Percentiles rank a stretch among this genome's conserved stretches.
These are phyloP conservation scores for Thielaviopsis ethacetica DNA, from an alignment of 2,329 filamentous ascomycete species.

Conservation along the genomic window DNA sequence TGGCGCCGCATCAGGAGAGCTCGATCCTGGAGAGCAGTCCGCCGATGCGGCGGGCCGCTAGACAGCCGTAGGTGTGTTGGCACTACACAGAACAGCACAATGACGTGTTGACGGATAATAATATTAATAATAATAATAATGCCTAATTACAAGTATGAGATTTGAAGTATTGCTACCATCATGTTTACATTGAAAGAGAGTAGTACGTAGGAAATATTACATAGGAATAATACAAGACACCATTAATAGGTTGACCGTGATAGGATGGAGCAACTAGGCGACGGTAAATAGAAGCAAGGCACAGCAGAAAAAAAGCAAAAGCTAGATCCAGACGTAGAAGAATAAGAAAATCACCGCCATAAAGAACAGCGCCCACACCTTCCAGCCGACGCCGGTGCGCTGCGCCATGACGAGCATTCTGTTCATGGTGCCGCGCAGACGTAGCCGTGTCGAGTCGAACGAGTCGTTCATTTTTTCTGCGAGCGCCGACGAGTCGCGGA, in stretches of 20 bases:
- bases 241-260: too few species aligned
- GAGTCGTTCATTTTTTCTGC: constrained; percentile 92
- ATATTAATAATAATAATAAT: too few species aligned
- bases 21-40: constrained; percentile 40
- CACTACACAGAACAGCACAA: background rate
- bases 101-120: too few species aligned
- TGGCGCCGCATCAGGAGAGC: constrained; percentile 40
- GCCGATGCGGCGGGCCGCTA: constrained; percentile 8
- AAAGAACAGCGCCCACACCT: constrained; percentile 84
- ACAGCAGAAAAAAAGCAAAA: background rate
- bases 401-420: constrained; percentile 94
- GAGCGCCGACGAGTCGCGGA: constrained; percentile 72
- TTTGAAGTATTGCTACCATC: too few species aligned
- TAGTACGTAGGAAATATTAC: background rate
- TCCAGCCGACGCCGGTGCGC: constrained; percentile 88
- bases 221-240: background rate
- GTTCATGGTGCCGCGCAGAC: constrained; percentile 85
- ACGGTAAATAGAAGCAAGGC: background rate
- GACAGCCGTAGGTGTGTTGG: background rate
- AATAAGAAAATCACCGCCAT: constrained; percentile 68
- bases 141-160: too few species aligned
- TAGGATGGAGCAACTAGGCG: too few species aligned
- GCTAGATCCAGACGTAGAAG: constrained; percentile 67
- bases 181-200: too few species aligned
- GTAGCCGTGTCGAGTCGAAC: constrained; percentile 71